A percentile compares a stretch with the other conserved stretches of the same genome.
Evolutionary conservation across 1,139 yeast species (phyloP).

Genomic region (Meyerozyma guilliermondii): DNA sequence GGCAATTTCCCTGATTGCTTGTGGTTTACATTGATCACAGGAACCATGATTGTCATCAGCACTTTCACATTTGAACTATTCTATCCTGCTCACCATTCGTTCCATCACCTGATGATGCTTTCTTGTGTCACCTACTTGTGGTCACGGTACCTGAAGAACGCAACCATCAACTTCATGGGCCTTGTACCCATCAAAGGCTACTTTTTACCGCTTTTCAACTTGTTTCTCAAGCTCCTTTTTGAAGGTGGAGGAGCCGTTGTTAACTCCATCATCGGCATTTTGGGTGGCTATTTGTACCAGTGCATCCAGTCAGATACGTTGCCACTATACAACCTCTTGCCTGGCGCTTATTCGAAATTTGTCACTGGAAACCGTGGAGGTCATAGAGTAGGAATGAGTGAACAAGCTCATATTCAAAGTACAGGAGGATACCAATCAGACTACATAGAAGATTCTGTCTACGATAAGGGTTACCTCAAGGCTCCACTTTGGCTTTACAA

Average conservation of each 20-base stretch:
- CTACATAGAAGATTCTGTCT: conserved; percentile 29
- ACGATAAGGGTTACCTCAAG: conserved; percentile 39
- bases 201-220: conserved; percentile 51
- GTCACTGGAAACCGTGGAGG: conserved; percentile 14
- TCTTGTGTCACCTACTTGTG: conserved; percentile 56
- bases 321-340: conserved; percentile 37
- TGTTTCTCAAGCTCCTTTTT: conserved; percentile 42
- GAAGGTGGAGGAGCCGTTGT: conserved; percentile 37
- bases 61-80: conserved; percentile 22
- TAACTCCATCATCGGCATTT: conserved; percentile 43
- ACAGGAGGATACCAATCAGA: conserved; percentile 11
- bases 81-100: conserved; percentile 16
- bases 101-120: conserved; percentile 36
- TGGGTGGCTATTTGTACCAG: conserved; percentile 54
- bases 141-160: conserved; percentile 50
- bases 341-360: conserved; percentile 37
- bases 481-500: conserved; percentile 38
- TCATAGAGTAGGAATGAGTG: conserved; percentile 28
- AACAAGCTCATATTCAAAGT: neutral
- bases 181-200: conserved; percentile 55
- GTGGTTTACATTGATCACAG: conserved; percentile 47
- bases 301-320: conserved; percentile 53
- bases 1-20: conserved; percentile 52
- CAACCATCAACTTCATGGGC: conserved; percentile 46
- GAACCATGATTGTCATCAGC: conserved; percentile 38